A percentile compares a stretch with the other conserved stretches of the same genome.
Conservation (phyloP, 169 alveolate species). For the Plasmodium yoelii region DNA sequence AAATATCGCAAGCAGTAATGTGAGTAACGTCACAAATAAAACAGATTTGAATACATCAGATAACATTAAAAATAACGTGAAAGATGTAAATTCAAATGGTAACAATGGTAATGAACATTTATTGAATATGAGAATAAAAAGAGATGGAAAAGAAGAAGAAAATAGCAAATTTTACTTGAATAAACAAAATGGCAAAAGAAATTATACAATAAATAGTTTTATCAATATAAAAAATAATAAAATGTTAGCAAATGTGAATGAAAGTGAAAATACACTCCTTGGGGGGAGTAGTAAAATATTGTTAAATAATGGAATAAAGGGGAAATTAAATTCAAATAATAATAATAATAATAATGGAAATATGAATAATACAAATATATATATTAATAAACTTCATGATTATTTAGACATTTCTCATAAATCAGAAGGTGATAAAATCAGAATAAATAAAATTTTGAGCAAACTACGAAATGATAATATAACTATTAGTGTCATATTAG, state of each 20-base stretch:
- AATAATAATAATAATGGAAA: constrained; percentile 2
- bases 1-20: background rate
- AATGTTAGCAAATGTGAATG: too few relatives aligned
- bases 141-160: background rate
- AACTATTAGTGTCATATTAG: constrained; percentile 32
- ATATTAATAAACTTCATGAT: constrained; percentile 68
- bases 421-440: constrained; percentile 65
- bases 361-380: constrained; percentile 12
- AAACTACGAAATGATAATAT: constrained; percentile 62
- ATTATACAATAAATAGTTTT: background rate
- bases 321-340: background rate
- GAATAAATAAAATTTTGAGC: constrained; percentile 46
- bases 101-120: background rate
- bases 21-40: background rate
- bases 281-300: background rate
- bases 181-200: background rate
- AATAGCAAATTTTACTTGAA: background rate
- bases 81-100: background rate
- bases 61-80: background rate
- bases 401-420: constrained; percentile 38
- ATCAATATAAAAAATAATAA: too few relatives aligned
- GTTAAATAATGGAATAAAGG: background rate
- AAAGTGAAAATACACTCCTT: too few relatives aligned
- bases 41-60: background rate
- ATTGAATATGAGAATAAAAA: background rate